Base-by-base conservation (phyloP, 257 asterid species). In the Solanum tarapatanum region DNA sequence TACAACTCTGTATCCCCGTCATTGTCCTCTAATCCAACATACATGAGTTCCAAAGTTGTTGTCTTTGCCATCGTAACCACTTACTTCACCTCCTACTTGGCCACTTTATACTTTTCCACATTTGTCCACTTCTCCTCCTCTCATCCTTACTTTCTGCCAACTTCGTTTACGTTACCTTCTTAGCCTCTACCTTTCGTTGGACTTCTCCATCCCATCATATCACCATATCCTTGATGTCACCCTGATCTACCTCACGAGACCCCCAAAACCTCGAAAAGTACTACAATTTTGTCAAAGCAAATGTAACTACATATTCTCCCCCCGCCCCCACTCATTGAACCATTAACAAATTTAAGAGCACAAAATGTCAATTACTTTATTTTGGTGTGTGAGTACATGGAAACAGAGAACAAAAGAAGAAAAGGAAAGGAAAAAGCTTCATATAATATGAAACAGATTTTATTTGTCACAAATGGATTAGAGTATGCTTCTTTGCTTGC, bases 401-500 rank as follows among this genome's bases (percentile, higher is more conserved):
- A 64, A 11, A 24, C 7, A 62, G 17, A 64, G 72, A 12, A 68
- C 21, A 68, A 13, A 26, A 26, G 30, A 66, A 24, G 16, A 11
- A 64, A 11, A 24, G 17, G 30, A 8, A n/a, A 23, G 13, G 4
- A 21, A n/a, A 62, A n/a, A n/a, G 19, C 19, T 2, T 66, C 19
- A 66, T 66, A 11, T 26, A 66, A 66, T 10, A 11, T 64, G 72
- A 64, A 62, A n/a, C 7, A 21, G 8, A 62, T 1, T 4, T n/a
- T 62, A 9, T 62, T 62, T n/a, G 32, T 10, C 16, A 62, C 32
- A 24, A 64, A 64, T 0, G 36, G 8, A 84, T 76, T 89, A 87
- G 5, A 90, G 76, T 35, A 90, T 10, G 7, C 72, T 89, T 87
- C 82, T 93, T 26, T 89, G 89, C n/a, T 91, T 93, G 89, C 94